phyloP scores from a whole-genome alignment of 2,329 filamentous ascomycete species.

The Septoria petroselini region DNA sequence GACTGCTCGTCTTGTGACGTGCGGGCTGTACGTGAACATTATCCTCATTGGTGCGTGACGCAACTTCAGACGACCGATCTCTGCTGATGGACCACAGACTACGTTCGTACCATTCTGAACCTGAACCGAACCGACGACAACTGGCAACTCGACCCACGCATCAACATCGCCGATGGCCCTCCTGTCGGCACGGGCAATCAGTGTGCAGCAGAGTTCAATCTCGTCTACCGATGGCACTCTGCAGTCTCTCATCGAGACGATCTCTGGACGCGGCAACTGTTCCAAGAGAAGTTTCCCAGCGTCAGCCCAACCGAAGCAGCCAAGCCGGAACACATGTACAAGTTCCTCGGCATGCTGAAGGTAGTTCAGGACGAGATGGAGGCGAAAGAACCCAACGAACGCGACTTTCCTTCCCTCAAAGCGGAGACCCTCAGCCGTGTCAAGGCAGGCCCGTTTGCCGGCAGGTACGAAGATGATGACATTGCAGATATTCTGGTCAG shows the following conservation, averaged over 20 bases:
- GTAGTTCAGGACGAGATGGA: constrained; percentile 33
- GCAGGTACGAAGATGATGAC: constrained; percentile 57
- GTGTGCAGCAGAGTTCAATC: constrained; percentile 53
- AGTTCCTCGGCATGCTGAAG: constrained; percentile 33
- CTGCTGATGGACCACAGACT: constrained; percentile 38
- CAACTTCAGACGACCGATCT: not conserved
- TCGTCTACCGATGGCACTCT: constrained; percentile 53
- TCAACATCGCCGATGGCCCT: constrained; percentile 39
- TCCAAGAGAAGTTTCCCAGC: constrained; percentile 35
- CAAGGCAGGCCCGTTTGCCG: constrained; percentile 42
- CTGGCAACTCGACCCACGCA: constrained; percentile 46
- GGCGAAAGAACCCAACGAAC: constrained; percentile 32
- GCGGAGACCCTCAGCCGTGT: constrained; percentile 31
- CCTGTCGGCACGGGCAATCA: constrained; percentile 51
- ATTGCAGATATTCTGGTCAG: constrained; percentile 55
- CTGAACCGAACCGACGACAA: constrained; percentile 44
- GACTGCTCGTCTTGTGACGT: constrained; percentile 52
- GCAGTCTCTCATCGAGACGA: constrained; percentile 47
- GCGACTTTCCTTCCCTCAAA: constrained; percentile 37
- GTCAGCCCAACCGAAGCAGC: constrained; percentile 27
- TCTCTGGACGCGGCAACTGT: constrained; percentile 44
- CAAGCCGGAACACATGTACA: constrained; percentile 30
- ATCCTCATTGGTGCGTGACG: constrained; percentile 41
- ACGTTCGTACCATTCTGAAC: constrained; percentile 54
- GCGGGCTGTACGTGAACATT: constrained; percentile 54